phyloP scores from a whole-genome alignment of 768 basidiomycete species.

The Lyophyllum shimeji region DNA sequence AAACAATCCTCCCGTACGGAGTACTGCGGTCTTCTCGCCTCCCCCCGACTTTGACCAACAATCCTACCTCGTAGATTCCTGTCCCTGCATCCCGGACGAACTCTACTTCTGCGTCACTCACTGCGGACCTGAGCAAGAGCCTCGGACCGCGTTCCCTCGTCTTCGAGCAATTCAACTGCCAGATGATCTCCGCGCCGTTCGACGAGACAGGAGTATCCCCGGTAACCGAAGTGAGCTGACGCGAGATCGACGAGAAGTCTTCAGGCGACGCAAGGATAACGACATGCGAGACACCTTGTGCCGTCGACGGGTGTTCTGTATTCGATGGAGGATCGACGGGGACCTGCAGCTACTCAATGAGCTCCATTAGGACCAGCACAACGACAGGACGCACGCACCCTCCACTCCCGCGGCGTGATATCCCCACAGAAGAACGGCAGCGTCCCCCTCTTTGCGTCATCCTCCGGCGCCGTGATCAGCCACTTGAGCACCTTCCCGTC shows the following conservation, averaged over 20 bases:
- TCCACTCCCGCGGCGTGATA: conserved; percentile 55
- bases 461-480: conserved; percentile 47
- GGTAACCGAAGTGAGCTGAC: conserved; percentile 48
- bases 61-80: conserved; percentile 55
- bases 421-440: conserved; percentile 79
- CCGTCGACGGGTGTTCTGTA: conserved; percentile 48
- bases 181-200: conserved; percentile 26
- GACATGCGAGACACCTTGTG: conserved; percentile 49
- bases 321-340: conserved; percentile 47
- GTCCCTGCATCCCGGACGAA: conserved; percentile 28
- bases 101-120: conserved; percentile 31
- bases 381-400: conserved; percentile 35
- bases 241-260: conserved; percentile 28
- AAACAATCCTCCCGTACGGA: conserved; percentile 52
- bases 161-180: conserved; percentile 42
- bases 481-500: conserved; percentile 61
- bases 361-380: background rate
- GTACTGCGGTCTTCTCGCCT: conserved; percentile 34
- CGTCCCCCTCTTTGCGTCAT: conserved; percentile 23
- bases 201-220: conserved; percentile 36
- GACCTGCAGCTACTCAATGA: conserved; percentile 34
- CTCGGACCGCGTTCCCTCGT: conserved; percentile 14
- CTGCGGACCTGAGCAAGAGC: conserved; percentile 36
- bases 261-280: conserved; percentile 35
- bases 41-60: conserved; percentile 34